These are phyloP conservation scores for Trametes polyzona DNA, from an alignment of 1,284 basidiomycete genomes.

Conservation along the genomic window DNA sequence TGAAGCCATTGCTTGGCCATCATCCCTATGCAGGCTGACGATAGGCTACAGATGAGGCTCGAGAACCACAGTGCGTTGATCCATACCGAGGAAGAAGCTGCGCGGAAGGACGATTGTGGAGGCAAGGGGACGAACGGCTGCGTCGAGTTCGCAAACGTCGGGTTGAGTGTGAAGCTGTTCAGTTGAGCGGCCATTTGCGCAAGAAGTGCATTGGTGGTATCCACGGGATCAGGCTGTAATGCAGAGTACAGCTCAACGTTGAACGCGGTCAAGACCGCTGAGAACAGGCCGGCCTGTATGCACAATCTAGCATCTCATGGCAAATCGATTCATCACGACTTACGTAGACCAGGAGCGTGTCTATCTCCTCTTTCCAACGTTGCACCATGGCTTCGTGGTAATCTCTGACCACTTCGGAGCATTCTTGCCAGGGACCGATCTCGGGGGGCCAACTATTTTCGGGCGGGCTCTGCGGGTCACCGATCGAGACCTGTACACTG, in stretches of 20 bases:
- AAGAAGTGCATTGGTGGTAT: neutral
- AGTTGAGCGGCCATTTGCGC: neutral
- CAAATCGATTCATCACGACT: neutral
- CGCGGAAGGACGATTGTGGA: neutral
- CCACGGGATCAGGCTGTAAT: neutral
- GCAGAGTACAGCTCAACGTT: conserved; percentile 3
- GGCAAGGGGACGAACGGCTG: neutral
- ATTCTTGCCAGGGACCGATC: neutral
- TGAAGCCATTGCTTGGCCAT: conserved; percentile 19
- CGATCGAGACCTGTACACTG: neutral
- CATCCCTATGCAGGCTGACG: conserved; percentile 10
- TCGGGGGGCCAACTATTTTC: neutral
- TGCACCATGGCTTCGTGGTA: neutral
- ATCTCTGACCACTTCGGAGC: neutral
- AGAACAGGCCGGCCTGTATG: conserved; percentile 2
- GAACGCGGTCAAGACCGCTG: conserved; percentile 5
- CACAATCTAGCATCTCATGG: neutral
- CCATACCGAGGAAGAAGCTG: conserved; percentile 37
- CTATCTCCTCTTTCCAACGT: conserved; percentile 3
- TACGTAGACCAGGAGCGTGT: conserved; percentile 2
- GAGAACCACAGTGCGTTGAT: conserved; percentile 71
- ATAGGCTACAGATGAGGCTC: conserved; percentile 69
- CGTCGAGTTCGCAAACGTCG: conserved; percentile 3
- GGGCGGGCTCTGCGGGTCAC: too few relatives aligned
- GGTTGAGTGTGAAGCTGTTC: neutral